Evolutionary conservation across 148 eudicot species (phyloP), one percentile per base, ranked within the genome.

Genomic region (Chenopodium album): DNA sequence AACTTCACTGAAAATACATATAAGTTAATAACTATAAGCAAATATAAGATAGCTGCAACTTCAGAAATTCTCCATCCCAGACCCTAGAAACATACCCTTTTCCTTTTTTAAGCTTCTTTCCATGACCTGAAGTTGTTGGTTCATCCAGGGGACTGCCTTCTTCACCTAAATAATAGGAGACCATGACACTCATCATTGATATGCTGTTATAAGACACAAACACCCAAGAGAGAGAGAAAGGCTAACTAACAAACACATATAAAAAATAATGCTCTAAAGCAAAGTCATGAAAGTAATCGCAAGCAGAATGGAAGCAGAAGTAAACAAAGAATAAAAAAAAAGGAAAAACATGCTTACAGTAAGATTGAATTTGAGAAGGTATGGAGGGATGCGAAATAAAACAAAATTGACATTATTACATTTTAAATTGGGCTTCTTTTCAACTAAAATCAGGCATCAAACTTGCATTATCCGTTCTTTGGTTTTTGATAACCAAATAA

Each of bases 21-120:
- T 6, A 37, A 37, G 44, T 37, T 4, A 37, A 37, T 37, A 37
- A 6, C 44, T 37, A 37, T 37, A 37, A 37, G 8, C 44, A 37
- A 37, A 56, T 56, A 56, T 65, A 37, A 62, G 44, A 75, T 19
- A 22, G 50, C 14, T 28, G 14, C 2, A 75, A 32, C 56, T 32
- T 19, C 47, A 75, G 32, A n/a, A 48, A 23, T 52, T 80, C 1
- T 41, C 46, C 20, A 54, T 48, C 44, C 28, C 64, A 47, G 60
- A 74, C 47, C 19, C 32, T 4, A 72, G 76, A 78, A 82, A 72
- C 89, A 86, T 94, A 96, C 98, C 97, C 97, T 50, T 92, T 96
- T 75, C 90, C 88, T 62, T 80, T 82, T 79, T 89, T 90, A 26
- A 78, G 81, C 78, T 82, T 95, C 86, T 89, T 94, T 48, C 86